phyloP scores from a whole-genome alignment of 2,329 filamentous ascomycete species.

The Scopulariopsis brevicaulis region DNA sequence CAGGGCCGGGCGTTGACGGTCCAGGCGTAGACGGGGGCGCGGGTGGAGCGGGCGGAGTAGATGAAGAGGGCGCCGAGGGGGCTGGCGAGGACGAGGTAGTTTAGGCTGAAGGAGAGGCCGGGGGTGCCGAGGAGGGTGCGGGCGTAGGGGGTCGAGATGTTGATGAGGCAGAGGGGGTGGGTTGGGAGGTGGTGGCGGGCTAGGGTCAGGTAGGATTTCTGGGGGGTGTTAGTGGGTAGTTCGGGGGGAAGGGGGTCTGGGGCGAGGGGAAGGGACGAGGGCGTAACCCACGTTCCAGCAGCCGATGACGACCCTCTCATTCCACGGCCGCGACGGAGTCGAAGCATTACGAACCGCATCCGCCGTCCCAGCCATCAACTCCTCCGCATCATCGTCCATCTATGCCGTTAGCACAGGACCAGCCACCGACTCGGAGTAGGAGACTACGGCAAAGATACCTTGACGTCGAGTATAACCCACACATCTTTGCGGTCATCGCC shows the following conservation, averaged over 20 bases:
- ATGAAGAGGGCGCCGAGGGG: constrained; percentile 58
- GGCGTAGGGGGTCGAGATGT: constrained; percentile 51
- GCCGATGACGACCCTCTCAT: constrained; percentile 63
- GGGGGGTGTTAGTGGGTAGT: background rate
- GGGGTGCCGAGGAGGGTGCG: constrained; percentile 52
- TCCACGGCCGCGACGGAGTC: constrained; percentile 48
- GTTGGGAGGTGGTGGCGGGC: constrained; percentile 49
- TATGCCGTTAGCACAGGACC: constrained; percentile 14
- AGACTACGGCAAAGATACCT: no score
- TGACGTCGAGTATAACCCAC: constrained; percentile 84
- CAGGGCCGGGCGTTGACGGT: constrained; percentile 69
- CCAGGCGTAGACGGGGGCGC: constrained; percentile 64
- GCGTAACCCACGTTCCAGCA: constrained; percentile 60
- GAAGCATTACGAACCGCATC: constrained; percentile 46
- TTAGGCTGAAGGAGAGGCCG: constrained; percentile 67
- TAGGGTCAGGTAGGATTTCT: constrained; percentile 57
- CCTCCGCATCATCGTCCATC: constrained; percentile 58
- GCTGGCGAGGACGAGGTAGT: constrained; percentile 56
- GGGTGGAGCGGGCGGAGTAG: constrained; percentile 35
- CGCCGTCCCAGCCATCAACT: constrained; percentile 60
- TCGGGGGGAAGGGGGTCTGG: background rate
- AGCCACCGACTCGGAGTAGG: no score
- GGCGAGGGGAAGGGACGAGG: constrained; percentile 4
- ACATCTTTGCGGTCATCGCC: constrained; percentile 52
- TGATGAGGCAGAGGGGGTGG: constrained; percentile 57